Evolutionary conservation across 306 rosid species (phyloP).

Genomic region (Prunus armeniaca): DNA sequence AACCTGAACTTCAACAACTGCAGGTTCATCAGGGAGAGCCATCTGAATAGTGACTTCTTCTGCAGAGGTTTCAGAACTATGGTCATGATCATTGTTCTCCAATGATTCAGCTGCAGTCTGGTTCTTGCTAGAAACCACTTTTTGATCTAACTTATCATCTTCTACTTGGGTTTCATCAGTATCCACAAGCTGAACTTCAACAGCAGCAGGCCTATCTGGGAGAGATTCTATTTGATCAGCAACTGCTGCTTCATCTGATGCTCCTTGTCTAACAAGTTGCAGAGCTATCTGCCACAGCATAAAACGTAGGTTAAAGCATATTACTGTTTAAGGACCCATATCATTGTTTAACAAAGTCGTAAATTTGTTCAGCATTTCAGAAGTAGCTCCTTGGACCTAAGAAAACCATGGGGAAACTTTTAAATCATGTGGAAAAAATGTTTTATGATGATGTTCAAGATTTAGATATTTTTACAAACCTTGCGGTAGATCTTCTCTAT

Average conservation of each 20-base stretch:
- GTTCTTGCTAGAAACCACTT: constrained; percentile 23
- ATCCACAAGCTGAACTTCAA: background rate
- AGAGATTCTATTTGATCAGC: background rate
- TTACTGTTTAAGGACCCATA: background rate
- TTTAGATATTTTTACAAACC: constrained; percentile 41
- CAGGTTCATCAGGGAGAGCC: constrained; percentile 32
- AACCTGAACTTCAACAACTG: constrained; percentile 23
- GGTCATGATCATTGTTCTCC: background rate
- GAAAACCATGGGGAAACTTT: background rate
- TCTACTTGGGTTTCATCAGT: constrained; percentile 28
- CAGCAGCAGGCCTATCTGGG: background rate
- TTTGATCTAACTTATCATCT: constrained; percentile 25
- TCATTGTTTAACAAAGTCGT: background rate
- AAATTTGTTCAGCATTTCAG: background rate
- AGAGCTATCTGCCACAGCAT: constrained; percentile 79
- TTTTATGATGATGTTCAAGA: constrained; percentile 5
- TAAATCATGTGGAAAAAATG: background rate
- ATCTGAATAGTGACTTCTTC: constrained; percentile 14
- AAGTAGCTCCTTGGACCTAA: background rate
- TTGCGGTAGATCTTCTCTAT: constrained; percentile 89
- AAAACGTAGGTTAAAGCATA: constrained; percentile 19
- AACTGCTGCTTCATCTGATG: constrained; percentile 31
- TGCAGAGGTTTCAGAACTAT: background rate
- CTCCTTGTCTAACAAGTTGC: constrained; percentile 74
- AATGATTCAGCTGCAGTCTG: constrained; percentile 15